These are phyloP conservation scores for Sphaerulina populicola DNA, from an alignment of 2,329 filamentous ascomycete genomes.

Conservation along the genomic window DNA sequence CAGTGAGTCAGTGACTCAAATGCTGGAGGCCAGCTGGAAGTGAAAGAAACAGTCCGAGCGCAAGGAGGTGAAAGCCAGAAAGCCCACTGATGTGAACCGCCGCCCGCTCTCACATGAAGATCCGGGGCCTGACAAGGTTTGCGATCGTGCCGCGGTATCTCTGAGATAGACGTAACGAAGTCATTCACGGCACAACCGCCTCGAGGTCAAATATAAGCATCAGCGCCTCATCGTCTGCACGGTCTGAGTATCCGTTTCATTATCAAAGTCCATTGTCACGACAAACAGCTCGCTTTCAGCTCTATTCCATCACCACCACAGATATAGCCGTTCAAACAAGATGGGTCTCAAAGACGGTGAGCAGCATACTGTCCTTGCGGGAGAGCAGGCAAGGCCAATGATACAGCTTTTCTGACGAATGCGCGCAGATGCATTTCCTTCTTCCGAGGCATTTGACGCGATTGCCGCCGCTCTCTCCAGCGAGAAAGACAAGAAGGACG, in stretches of 20 bases:
- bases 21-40: background rate
- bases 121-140: slow-evolving; percentile 6
- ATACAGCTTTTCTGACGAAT: background rate
- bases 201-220: slow-evolving; percentile 3
- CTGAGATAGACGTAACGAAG: background rate
- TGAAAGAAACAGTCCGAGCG: background rate
- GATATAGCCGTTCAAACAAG: background rate
- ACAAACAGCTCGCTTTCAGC: background rate
- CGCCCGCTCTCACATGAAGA: slow-evolving; percentile 5
- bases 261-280: background rate
- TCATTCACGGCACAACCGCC: slow-evolving; percentile 4
- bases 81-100: background rate
- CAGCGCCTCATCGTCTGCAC: background rate
- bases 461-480: slow-evolving; percentile 65
- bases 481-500: slow-evolving; percentile 70
- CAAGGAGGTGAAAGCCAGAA: background rate
- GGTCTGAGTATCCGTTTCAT: background rate
- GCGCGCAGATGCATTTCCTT: slow-evolving; percentile 58
- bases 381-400: background rate
- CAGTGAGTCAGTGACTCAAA: slow-evolving; percentile 4
- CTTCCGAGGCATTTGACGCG: slow-evolving; percentile 82
- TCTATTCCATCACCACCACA: background rate
- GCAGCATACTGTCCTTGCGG: background rate
- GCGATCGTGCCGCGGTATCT: slow-evolving; percentile 8
- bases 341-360: slow-evolving; percentile 69